Percentiles rank a stretch among this genome's conserved stretches.
Evolutionary conservation across 768 basidiomycete genomes (phyloP).

Genomic region (Clathrus columnatus): DNA sequence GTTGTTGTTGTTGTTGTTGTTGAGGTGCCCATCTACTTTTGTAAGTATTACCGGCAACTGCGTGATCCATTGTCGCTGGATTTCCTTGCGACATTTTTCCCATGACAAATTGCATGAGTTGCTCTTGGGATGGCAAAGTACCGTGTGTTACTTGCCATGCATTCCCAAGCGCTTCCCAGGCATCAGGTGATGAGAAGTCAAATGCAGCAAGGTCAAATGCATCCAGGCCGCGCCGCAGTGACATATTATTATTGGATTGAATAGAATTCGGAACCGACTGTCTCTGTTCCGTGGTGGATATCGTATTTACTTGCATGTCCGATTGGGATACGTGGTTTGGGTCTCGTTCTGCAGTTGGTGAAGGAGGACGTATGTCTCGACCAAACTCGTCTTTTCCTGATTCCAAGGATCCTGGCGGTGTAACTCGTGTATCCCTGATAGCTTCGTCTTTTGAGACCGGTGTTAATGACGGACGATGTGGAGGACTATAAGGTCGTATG

Average conservation of each 20-base stretch:
- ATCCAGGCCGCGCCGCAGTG: conserved; percentile 42
- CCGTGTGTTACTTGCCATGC: conserved; percentile 70
- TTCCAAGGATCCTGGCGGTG: conserved; percentile 20
- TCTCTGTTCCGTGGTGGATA: not conserved
- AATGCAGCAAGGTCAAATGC: conserved; percentile 64
- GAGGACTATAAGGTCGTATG: conserved; percentile 51
- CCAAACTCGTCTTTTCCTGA: conserved; percentile 80
- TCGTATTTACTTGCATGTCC: not conserved
- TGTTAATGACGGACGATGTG: conserved; percentile 35
- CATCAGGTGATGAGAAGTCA: conserved; percentile 60
- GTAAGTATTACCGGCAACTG: not conserved
- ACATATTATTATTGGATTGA: not conserved
- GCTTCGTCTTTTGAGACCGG: conserved; percentile 19
- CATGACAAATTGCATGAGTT: conserved; percentile 63
- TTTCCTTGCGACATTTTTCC: conserved; percentile 24
- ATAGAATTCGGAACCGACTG: not conserved
- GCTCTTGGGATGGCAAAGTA: conserved; percentile 58
- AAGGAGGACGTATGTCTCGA: conserved; percentile 64
- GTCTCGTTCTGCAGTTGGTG: conserved; percentile 14
- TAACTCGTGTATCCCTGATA: conserved; percentile 17
- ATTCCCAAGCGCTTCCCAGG: conserved; percentile 76
- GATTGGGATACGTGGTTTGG: not conserved
- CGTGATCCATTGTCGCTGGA: not conserved
- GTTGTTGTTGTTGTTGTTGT: not conserved
- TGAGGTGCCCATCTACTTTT: not conserved